Base-by-base conservation (phyloP, 371 early-diverging fungal genomes). In the Choanephora cucurbitarum region DNA sequence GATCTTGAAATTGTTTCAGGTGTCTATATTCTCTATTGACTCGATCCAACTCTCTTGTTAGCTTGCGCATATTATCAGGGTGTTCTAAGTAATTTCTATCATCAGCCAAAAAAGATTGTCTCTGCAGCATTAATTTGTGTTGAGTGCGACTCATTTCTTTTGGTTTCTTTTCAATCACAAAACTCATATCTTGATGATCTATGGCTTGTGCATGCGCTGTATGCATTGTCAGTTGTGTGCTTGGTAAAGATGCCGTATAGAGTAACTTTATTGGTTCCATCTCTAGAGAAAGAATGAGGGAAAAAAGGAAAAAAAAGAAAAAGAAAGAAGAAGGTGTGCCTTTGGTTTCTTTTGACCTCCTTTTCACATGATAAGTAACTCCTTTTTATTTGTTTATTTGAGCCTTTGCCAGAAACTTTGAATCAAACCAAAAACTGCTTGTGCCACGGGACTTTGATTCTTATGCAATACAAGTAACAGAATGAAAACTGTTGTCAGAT, bases 21-120 rank as follows among this genome's bases (percentile, higher is more conserved):
- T 47, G 65, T 42, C 59, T 60, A 47, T 81, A 77, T 65, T 82
- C 83, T 50, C 75, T 66, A 54, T 80, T 81, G 7, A 81, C 73
- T 41, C 79, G 70, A 17, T 78, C 79, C n/a, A 73, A 39, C 46
- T 81, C 81, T 48, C 77, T 80, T 8, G 79, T 79, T 15, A 80
- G 55, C 40, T 72, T 50, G 21, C 68, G 61, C 74, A 79, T 77
- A 53, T 83, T 83, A 2, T 60, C 57, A 8, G 83, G 83, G 55
- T 83, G 79, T 45, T 70, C 69, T 45, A 81, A 44, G 57, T 72
- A 73, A 47, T 76, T 72, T 48, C 72, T 78, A 52, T 83, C 81
- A 45, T 76, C 80, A 8, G 77, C 79, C 39, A 80, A 52, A 49
- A 76, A 78, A 15, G 72, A 72, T 44, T 81, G 83, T 40, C 81